Base-by-base conservation (phyloP, 331 rosid genomes). In the Dryas integrifolia region DNA sequence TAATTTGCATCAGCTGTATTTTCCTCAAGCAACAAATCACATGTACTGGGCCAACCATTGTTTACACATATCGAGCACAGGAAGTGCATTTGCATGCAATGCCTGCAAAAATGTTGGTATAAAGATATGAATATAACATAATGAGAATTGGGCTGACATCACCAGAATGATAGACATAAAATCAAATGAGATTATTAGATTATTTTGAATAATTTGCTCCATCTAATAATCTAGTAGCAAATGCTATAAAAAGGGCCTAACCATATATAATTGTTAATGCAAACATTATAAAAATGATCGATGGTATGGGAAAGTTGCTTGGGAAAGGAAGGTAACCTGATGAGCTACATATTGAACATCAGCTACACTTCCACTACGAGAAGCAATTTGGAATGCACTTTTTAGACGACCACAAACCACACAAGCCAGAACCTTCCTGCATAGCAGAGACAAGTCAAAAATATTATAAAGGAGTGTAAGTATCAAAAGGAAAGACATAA, bases 311-410 rank as follows among this genome's bases (percentile, higher is more conserved):
- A 70, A 68, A 59, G 35, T 35, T 35, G 45, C 12, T 3, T n/a
- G 70, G 68, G 72, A 55, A 65, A 66, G 58, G 68, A 76, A 69
- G 70, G 47, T 79, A 71, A 94, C 98, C 98, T 94, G 98, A 79
- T 91, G 98, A 73, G 98, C 98, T 41, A 94, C 97, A 83, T 94
- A 94, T 82, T 94, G 92, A 73, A 94, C 98, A 88, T 94, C 98
- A 63, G 98, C 98, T 58, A 94, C 97, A 72, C 98, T 94, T 78
- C 98, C 98, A 82, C 98, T 94, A 72, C 96, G 88, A 13, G 97
- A 91, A 80, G 98, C 98, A 82, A 94, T 88, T 84, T 94, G 98
- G 85, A 94, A 94, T 77, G 98, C 97, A 75, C 98, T 94, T 88
- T 94, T 94, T 11, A 94, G 88, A 73, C 98, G 98, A 59, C 98